Evolutionary conservation across 1,284 basidiomycete species (phyloP).

Genomic region (Dichomitus squalens): DNA sequence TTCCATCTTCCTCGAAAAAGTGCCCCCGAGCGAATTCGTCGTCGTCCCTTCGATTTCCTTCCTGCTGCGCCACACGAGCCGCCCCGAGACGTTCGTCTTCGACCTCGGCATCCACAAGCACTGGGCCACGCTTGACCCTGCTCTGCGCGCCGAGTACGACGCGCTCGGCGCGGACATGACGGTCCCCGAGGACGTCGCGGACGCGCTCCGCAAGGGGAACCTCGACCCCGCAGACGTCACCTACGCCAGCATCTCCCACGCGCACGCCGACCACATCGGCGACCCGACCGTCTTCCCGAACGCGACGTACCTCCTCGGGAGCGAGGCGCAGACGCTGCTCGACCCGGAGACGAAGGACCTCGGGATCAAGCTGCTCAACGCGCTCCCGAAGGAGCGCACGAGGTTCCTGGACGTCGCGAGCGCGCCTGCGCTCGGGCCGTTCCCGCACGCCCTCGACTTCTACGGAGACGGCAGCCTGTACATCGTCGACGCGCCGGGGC

Average conservation of each 20-base stretch:
- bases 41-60: constrained; percentile 48
- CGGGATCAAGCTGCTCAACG: constrained; percentile 37
- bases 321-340: constrained; percentile 43
- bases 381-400: constrained; percentile 39
- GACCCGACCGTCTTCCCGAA: constrained; percentile 45
- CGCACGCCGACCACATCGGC: constrained; percentile 38
- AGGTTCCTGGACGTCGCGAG: background rate
- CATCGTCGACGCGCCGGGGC: constrained; percentile 56
- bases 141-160: constrained; percentile 25
- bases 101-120: constrained; percentile 55
- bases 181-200: constrained; percentile 45
- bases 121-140: constrained; percentile 30
- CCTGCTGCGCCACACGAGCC: constrained; percentile 47
- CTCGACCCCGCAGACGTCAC: constrained; percentile 41
- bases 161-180: constrained; percentile 19
- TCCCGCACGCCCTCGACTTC: constrained; percentile 51
- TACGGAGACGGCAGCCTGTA: constrained; percentile 59
- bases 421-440: constrained; percentile 42
- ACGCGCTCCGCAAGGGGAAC: constrained; percentile 51
- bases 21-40: constrained; percentile 37
- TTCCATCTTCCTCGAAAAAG: constrained; percentile 39
- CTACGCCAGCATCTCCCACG: constrained; percentile 46
- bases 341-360: constrained; percentile 45
- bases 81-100: constrained; percentile 43
- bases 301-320: constrained; percentile 40